phyloP scores from a whole-genome alignment of 768 basidiomycete species.

The Heimioporus sp. region DNA sequence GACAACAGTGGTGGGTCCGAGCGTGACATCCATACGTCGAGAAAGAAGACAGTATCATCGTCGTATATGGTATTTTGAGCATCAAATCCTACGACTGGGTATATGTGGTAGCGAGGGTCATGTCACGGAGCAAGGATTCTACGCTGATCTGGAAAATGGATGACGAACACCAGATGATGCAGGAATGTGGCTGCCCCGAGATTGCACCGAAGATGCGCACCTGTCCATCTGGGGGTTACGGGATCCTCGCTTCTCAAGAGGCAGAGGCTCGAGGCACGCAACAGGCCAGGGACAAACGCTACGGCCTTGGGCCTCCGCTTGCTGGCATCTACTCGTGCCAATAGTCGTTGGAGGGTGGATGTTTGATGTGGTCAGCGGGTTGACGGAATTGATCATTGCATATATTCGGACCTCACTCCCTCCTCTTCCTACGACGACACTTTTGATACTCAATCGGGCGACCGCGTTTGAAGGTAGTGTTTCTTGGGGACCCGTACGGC shows the following conservation, averaged over 20 bases:
- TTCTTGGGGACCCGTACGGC: constrained; percentile 17
- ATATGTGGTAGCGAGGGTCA: constrained; percentile 81
- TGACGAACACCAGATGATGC: constrained; percentile 75
- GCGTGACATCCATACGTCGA: no score
- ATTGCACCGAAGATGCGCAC: constrained; percentile 39
- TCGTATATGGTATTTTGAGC: constrained; percentile 93
- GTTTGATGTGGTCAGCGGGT: no score
- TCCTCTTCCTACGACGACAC: constrained; percentile 18
- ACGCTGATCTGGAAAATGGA: constrained; percentile 66
- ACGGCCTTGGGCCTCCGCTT: constrained; percentile 38
- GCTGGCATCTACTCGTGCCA: constrained; percentile 51
- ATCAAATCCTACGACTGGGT: constrained; percentile 78
- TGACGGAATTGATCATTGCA: constrained; percentile 18
- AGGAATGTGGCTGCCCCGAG: no score
- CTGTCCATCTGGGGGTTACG: constrained; percentile 40
- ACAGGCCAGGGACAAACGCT: constrained; percentile 34
- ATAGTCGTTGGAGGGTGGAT: constrained; percentile 69
- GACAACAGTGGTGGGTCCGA: constrained; percentile 77
- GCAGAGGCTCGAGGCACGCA: constrained; percentile 33
- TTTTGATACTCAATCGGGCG: constrained; percentile 19
- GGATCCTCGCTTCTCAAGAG: constrained; percentile 45
- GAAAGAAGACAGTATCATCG: constrained; percentile 63
- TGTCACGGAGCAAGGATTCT: constrained; percentile 86
- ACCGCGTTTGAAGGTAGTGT: constrained; percentile 21
- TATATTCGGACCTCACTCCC: constrained; percentile 4